A percentile compares a stretch with the other conserved stretches of the same genome.
phyloP scores from a whole-genome alignment of 306 rosid genomes.

The Prosopis cineraria region DNA sequence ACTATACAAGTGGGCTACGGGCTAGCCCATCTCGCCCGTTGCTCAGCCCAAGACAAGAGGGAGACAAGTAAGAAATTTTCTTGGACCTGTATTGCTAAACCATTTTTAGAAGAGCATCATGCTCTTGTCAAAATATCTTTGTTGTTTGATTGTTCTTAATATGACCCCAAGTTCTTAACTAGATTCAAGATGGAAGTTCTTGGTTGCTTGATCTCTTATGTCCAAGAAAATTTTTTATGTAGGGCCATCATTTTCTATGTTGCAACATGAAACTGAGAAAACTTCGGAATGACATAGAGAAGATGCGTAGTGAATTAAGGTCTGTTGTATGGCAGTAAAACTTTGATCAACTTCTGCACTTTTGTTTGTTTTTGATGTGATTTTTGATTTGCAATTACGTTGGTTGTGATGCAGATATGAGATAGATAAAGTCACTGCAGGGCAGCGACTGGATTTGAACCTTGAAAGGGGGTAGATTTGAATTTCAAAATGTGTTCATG shows the following conservation, averaged over 20 bases:
- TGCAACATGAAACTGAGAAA: conserved; percentile 97
- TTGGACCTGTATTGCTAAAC: background rate
- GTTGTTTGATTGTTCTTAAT: background rate
- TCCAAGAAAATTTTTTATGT: conserved; percentile 27
- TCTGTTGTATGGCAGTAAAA: conserved; percentile 33
- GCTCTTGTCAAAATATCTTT: background rate
- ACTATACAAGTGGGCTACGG: too few species aligned
- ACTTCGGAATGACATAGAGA: conserved; percentile 85
- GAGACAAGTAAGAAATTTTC: background rate
- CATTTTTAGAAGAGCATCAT: background rate
- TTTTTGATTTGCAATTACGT: conserved; percentile 27
- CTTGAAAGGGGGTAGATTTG: conserved; percentile 86
- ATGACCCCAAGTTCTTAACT: background rate
- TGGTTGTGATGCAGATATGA: conserved; percentile 66
- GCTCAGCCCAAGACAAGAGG: too few species aligned
- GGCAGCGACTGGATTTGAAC: conserved; percentile 93
- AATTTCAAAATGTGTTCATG: background rate
- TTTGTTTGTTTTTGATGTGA: conserved; percentile 3
- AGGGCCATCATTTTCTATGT: conserved; percentile 91
- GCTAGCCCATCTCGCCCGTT: too few species aligned
- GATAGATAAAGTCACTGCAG: conserved; percentile 95
- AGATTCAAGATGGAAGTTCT: background rate
- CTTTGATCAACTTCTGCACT: background rate
- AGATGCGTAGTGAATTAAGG: conserved; percentile 96
- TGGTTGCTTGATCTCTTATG: background rate